Conservation (phyloP, 2,329 filamentous ascomycete species). For the Teratosphaeria destructans region DNA sequence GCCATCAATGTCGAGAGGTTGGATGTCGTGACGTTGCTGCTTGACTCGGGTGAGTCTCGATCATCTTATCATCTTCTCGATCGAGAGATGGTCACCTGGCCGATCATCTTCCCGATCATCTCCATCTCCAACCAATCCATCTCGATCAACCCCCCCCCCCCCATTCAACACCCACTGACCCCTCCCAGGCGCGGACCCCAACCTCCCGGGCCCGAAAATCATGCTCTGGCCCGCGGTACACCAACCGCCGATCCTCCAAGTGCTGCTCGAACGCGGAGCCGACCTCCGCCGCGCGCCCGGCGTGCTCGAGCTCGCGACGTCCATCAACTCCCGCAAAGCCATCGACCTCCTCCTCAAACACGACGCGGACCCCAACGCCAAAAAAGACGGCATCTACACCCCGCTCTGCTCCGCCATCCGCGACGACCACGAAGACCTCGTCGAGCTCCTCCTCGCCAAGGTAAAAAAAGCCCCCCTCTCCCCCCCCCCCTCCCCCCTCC, state of each 20-base stretch:
- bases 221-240: constrained; percentile 57
- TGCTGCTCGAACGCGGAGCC: constrained; percentile 43
- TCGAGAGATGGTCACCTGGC: too few species aligned
- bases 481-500: background rate
- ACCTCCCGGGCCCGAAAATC: constrained; percentile 45
- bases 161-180: background rate
- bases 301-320: constrained; percentile 55
- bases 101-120: too few species aligned
- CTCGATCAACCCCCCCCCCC: background rate
- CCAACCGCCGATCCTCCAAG: constrained; percentile 46
- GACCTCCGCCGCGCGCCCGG: constrained; percentile 52
- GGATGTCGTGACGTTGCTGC: constrained; percentile 45
- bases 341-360: constrained; percentile 52
- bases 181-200: constrained; percentile 53
- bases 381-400: constrained; percentile 55
- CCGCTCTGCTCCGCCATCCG: constrained; percentile 59
- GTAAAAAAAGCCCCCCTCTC: background rate
- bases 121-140: too few species aligned
- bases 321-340: constrained; percentile 51
- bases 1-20: constrained; percentile 47
- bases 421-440: constrained; percentile 53
- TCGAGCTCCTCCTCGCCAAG: constrained; percentile 46
- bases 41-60: constrained; percentile 31
- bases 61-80: too few species aligned
- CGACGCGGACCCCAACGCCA: constrained; percentile 52